A percentile compares a stretch with the other conserved stretches of the same genome.
Conservation (phyloP, 805 yeast species). For the Barnettozyma californica region DNA sequence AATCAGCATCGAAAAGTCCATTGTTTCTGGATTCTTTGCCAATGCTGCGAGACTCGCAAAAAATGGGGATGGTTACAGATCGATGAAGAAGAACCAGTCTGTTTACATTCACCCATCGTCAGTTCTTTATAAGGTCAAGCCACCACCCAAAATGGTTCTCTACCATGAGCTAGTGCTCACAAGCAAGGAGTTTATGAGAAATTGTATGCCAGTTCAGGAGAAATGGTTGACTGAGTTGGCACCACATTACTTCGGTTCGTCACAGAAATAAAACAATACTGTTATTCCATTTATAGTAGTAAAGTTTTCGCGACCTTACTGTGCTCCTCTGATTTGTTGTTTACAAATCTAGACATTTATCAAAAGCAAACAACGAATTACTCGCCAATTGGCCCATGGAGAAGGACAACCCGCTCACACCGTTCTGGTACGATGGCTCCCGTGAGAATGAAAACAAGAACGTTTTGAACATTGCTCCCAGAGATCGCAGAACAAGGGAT, state of each 20-base stretch:
- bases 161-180: conserved; percentile 85
- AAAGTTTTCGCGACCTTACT: background rate
- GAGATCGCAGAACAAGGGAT: conserved; percentile 35
- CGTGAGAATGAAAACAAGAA: conserved; percentile 24
- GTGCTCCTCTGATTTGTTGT: background rate
- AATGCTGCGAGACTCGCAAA: conserved; percentile 86
- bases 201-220: conserved; percentile 67
- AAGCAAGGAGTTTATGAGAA: conserved; percentile 82
- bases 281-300: background rate
- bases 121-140: conserved; percentile 53
- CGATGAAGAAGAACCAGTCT: conserved; percentile 61
- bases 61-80: conserved; percentile 63
- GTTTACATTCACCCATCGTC: conserved; percentile 87
- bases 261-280: background rate
- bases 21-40: conserved; percentile 91
- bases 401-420: conserved; percentile 16
- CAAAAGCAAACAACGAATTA: background rate
- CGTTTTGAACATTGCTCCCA: conserved; percentile 36
- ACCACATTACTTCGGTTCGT: conserved; percentile 39
- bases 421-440: conserved; percentile 29
- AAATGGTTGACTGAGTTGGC: conserved; percentile 73
- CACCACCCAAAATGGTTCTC: conserved; percentile 68
- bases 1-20: conserved; percentile 74
- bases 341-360: background rate
- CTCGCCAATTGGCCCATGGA: conserved; percentile 10